Conservation (phyloP, 345 rosid genomes). For the Populus alba region DNA sequence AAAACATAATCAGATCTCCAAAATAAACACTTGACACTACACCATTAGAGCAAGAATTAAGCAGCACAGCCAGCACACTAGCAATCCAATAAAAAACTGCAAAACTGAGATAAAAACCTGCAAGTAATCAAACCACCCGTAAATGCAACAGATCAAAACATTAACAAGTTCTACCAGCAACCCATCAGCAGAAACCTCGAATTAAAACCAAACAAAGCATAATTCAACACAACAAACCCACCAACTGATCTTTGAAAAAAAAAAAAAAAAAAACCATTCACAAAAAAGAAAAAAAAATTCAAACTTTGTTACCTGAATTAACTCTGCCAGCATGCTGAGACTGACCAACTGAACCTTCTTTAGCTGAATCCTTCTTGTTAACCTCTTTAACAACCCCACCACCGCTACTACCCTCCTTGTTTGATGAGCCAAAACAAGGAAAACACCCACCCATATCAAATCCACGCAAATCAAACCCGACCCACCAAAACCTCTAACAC, state of each 20-base stretch:
- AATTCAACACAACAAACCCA: constrained; percentile 35
- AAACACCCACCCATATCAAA: constrained; percentile 96
- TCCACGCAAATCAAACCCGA: constrained; percentile 35
- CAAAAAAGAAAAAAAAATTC: neutral
- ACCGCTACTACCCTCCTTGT: constrained; percentile 48
- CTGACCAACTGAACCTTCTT: constrained; percentile 72
- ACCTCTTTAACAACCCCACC: constrained; percentile 52
- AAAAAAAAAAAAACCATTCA: neutral
- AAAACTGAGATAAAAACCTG: constrained; percentile 2
- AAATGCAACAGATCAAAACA: constrained; percentile 44
- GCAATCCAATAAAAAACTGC: constrained; percentile 14
- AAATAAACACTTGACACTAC: constrained; percentile 10
- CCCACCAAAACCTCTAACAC: constrained; percentile 31
- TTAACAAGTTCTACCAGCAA: constrained; percentile 15
- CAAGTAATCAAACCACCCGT: constrained; percentile 13
- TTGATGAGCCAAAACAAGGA: constrained; percentile 95
- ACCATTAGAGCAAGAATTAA: constrained; percentile 8
- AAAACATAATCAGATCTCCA: constrained; percentile 44
- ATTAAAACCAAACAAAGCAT: constrained; percentile 23
- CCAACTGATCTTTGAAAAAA: constrained; percentile 13
- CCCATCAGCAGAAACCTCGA: constrained; percentile 24
- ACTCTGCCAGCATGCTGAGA: constrained; percentile 56
- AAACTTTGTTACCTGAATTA: constrained; percentile 57
- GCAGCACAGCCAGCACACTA: constrained; percentile 8
- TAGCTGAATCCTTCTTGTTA: constrained; percentile 65